phyloP scores from a whole-genome alignment of 2,329 filamentous ascomycete species.

The Trichoderma gracile region DNA sequence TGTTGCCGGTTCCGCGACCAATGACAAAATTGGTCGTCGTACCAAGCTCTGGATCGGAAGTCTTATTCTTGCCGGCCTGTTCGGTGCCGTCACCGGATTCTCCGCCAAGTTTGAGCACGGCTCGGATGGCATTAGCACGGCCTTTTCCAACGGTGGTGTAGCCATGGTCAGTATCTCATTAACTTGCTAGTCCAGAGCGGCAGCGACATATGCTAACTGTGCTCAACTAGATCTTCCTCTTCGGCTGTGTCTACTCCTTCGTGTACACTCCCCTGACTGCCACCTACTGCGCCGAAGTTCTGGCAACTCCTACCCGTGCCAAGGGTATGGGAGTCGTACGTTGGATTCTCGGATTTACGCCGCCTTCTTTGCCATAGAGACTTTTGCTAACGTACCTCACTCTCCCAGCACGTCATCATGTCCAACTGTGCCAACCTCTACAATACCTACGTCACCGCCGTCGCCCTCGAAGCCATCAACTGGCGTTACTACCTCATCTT shows the following conservation, averaged over 20 bases:
- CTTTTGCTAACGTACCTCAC: neutral
- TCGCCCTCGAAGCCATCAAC: conserved; percentile 36
- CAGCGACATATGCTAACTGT: neutral
- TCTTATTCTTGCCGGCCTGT: conserved; percentile 48
- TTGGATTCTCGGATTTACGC: neutral
- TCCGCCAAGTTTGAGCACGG: conserved; percentile 45
- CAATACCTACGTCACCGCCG: conserved; percentile 38
- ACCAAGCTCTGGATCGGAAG: conserved; percentile 53
- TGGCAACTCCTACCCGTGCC: conserved; percentile 38
- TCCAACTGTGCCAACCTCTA: conserved; percentile 38
- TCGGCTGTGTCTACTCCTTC: conserved; percentile 53
- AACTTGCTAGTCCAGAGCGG: too few species aligned
- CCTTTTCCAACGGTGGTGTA: conserved; percentile 47
- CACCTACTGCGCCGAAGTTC: conserved; percentile 41
- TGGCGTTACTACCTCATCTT: conserved; percentile 39
- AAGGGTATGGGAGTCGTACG: conserved; percentile 41
- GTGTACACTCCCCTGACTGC: conserved; percentile 51
- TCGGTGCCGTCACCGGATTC: conserved; percentile 49
- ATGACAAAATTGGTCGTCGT: conserved; percentile 38
- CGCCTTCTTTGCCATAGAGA: neutral
- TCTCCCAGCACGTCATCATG: conserved; percentile 32
- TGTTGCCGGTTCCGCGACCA: conserved; percentile 37
- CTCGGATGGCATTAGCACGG: conserved; percentile 36
- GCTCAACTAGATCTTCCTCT: conserved; percentile 49
- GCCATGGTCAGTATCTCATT: conserved; percentile 43